These are phyloP conservation scores for Cytidiella melzeri DNA, from an alignment of 768 basidiomycete genomes.

Conservation along the genomic window DNA sequence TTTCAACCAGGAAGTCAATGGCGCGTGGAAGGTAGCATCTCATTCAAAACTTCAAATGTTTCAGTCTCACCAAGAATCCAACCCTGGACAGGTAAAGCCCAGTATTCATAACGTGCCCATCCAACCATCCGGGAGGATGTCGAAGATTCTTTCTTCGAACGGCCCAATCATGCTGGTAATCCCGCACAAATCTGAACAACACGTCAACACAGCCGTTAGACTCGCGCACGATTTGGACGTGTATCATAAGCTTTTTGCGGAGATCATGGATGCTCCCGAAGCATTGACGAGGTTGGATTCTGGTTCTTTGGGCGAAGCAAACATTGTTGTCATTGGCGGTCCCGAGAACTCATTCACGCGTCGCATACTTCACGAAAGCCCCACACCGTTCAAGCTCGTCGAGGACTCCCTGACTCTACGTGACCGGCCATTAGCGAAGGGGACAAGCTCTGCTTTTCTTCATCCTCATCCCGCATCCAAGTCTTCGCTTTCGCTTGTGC, in stretches of 20 bases:
- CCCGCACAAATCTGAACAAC: constrained; percentile 23
- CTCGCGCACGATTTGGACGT: constrained; percentile 61
- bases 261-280: constrained; percentile 45
- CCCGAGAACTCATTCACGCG: constrained; percentile 20
- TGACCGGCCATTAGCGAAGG: constrained; percentile 12
- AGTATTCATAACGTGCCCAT: too few relatives aligned
- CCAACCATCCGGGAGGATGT: constrained; percentile 49
- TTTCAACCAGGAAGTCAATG: constrained; percentile 1
- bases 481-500: constrained; percentile 25
- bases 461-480: constrained; percentile 56
- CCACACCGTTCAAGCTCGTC: constrained; percentile 15
- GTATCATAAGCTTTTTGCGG: constrained; percentile 66
- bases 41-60: neutral
- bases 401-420: constrained; percentile 10
- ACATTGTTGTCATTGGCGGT: constrained; percentile 54
- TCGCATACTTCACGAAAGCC: constrained; percentile 5
- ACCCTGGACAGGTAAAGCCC: too few relatives aligned
- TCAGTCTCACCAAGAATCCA: too few relatives aligned
- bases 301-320: constrained; percentile 32
- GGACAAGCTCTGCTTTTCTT: constrained; percentile 48
- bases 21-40: neutral
- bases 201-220: constrained; percentile 52
- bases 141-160: constrained; percentile 51
- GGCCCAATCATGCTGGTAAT: constrained; percentile 55
- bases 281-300: constrained; percentile 20